Evolutionary conservation across 2,329 filamentous ascomycete species (phyloP).

Genomic region (Aspergillus sp.): DNA sequence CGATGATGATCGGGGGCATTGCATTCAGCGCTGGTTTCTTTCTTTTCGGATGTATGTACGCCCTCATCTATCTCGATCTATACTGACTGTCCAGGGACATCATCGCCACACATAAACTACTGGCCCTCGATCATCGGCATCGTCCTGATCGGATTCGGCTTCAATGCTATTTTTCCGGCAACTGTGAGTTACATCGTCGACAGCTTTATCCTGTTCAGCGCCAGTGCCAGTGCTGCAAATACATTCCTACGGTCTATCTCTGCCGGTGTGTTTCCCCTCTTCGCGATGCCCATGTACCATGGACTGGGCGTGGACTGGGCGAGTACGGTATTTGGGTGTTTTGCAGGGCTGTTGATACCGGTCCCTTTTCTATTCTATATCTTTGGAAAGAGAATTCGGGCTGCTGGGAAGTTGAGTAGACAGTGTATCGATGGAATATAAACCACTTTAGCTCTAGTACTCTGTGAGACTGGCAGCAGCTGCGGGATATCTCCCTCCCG

Average conservation of each 20-base stretch:
- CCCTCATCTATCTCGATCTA: not conserved
- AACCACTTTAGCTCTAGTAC: too few species aligned
- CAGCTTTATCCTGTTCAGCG: conserved; percentile 37
- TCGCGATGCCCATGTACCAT: conserved; percentile 50
- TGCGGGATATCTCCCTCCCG: conserved; percentile 10
- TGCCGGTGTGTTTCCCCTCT: conserved; percentile 42
- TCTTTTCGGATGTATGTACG: not conserved
- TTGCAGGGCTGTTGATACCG: conserved; percentile 37
- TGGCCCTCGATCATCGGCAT: conserved; percentile 54
- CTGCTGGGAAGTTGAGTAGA: not conserved
- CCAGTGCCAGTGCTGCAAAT: conserved; percentile 39
- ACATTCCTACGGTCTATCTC: conserved; percentile 41
- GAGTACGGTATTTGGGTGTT: conserved; percentile 53
- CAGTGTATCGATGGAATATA: too few species aligned
- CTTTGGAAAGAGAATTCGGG: conserved; percentile 42
- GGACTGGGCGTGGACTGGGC: conserved; percentile 60
- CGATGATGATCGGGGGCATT: conserved; percentile 43
- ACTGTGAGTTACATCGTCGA: conserved; percentile 74
- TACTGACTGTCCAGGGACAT: conserved; percentile 49
- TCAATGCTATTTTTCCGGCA: conserved; percentile 74
- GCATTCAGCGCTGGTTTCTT: conserved; percentile 42
- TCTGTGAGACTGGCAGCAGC: not conserved
- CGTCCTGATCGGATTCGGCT: conserved; percentile 61
- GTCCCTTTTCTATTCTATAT: conserved; percentile 43
- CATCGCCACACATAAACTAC: conserved; percentile 56